Percentiles rank a stretch among this genome's conserved stretches.
Conservation (phyloP, 345 rosid genomes). For the Gossypium stocksii region DNA sequence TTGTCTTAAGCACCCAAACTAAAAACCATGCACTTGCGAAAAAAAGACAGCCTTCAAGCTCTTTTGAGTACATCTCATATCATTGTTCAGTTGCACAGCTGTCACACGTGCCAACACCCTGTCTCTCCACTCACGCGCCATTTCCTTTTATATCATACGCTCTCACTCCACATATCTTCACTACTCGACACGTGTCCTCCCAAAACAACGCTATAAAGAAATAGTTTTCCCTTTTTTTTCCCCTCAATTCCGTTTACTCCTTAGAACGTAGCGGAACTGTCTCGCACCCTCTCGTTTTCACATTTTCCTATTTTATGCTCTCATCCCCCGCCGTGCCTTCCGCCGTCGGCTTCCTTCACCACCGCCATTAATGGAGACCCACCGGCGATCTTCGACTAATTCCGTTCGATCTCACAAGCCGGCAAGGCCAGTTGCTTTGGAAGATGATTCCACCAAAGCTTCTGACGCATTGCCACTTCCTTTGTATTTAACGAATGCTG, state of each 20-base stretch:
- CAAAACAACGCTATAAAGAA: constrained; percentile 4
- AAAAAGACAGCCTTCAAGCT: not conserved
- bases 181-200: not conserved
- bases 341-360: not conserved
- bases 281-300: not conserved
- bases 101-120: constrained; percentile 4
- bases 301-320: not conserved
- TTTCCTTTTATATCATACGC: not conserved
- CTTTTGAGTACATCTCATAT: not conserved
- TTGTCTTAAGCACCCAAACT: not conserved
- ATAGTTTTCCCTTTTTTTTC: no score
- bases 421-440: not conserved
- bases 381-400: not conserved
- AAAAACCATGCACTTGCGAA: not conserved
- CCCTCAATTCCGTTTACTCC: not conserved
- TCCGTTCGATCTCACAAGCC: constrained; percentile 8
- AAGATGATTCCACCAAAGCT: constrained; percentile 19
- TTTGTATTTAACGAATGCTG: constrained; percentile 43
- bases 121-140: not conserved
- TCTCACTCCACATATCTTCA: not conserved
- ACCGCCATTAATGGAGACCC: not conserved
- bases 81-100: not conserved
- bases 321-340: not conserved
- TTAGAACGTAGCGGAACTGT: not conserved
- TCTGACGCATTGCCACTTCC: constrained; percentile 56